Conservation (phyloP, 768 basidiomycete species). For the Sarcodon sp. region DNA sequence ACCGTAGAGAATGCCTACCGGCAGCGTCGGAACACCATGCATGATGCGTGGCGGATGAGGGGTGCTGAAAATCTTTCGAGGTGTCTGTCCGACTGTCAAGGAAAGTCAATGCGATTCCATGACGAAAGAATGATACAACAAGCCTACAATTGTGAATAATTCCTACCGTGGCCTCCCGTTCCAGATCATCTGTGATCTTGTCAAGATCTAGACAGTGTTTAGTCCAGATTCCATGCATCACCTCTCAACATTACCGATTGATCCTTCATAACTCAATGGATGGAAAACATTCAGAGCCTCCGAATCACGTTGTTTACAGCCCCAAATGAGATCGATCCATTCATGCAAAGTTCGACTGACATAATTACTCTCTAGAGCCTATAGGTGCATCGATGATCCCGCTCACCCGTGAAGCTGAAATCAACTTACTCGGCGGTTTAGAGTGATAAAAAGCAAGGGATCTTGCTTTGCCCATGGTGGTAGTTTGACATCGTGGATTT, state of each 20-base stretch:
- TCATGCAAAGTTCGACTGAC: conserved; percentile 74
- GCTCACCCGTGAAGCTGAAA: neutral
- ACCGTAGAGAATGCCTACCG: conserved; percentile 59
- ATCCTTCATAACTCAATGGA: conserved; percentile 87
- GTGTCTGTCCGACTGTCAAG: conserved; percentile 75
- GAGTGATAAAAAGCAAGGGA: conserved; percentile 65
- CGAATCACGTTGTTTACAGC: conserved; percentile 69
- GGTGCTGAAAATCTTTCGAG: conserved; percentile 65
- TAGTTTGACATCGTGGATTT: conserved; percentile 77
- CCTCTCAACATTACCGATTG: conserved; percentile 40
- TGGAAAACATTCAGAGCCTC: conserved; percentile 79
- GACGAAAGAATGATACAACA: neutral
- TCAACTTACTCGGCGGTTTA: conserved; percentile 54
- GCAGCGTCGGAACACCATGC: conserved; percentile 61
- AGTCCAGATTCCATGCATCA: neutral
- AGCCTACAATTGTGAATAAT: conserved; percentile 89
- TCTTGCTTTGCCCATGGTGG: conserved; percentile 86
- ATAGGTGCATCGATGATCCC: neutral
- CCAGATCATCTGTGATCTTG: conserved; percentile 70
- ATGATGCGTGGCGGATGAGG: conserved; percentile 70
- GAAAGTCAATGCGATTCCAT: neutral
- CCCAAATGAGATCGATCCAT: conserved; percentile 96
- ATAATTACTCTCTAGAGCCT: conserved; percentile 82
- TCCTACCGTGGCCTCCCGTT: conserved; percentile 86
- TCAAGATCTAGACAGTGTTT: conserved; percentile 52